phyloP scores from a whole-genome alignment of 164 flowering plant genomes.

The Dillenia turbinata region DNA sequence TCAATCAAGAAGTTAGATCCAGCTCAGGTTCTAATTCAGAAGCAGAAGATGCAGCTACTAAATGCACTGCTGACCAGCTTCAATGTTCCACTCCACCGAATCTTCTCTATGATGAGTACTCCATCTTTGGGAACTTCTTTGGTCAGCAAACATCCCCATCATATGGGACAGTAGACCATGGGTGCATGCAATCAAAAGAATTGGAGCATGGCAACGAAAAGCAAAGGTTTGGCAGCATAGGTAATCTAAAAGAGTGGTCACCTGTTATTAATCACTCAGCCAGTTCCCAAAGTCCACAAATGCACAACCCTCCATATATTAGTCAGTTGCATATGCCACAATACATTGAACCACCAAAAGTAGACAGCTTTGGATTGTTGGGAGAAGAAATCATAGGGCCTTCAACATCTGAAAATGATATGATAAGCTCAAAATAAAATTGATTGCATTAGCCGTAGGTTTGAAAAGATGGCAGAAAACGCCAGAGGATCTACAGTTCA shows the following conservation, averaged over 20 bases:
- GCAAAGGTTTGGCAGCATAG: too few species aligned
- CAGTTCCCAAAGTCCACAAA: too few species aligned
- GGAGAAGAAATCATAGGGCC: conserved; percentile 21
- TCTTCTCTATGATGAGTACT: too few species aligned
- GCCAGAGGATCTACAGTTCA: conserved; percentile 11
- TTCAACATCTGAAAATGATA: too few species aligned
- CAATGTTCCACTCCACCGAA: conserved; percentile 5
- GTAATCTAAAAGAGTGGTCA: too few species aligned
- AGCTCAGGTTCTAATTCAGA: conserved; percentile 57
- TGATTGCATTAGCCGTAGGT: conserved; percentile 9
- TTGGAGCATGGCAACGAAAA: conserved; percentile 2
- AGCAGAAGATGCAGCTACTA: conserved; percentile 23
- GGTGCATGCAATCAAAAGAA: conserved; percentile 26
- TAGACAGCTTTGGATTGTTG: conserved; percentile 14
- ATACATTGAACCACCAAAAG: conserved; percentile 11
- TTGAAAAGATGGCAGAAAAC: conserved; percentile 21
- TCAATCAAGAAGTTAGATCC: conserved; percentile 22
- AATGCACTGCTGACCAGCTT: conserved; percentile 11
- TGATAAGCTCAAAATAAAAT: conserved; percentile 6
- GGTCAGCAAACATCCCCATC: too few species aligned
- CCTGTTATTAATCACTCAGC: too few species aligned
- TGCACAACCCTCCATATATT: background rate
- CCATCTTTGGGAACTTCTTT: too few species aligned
- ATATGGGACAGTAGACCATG: too few species aligned
- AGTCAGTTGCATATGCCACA: conserved; percentile 8